Conservation (phyloP, 805 yeast species). For the Millerozyma miso region DNA sequence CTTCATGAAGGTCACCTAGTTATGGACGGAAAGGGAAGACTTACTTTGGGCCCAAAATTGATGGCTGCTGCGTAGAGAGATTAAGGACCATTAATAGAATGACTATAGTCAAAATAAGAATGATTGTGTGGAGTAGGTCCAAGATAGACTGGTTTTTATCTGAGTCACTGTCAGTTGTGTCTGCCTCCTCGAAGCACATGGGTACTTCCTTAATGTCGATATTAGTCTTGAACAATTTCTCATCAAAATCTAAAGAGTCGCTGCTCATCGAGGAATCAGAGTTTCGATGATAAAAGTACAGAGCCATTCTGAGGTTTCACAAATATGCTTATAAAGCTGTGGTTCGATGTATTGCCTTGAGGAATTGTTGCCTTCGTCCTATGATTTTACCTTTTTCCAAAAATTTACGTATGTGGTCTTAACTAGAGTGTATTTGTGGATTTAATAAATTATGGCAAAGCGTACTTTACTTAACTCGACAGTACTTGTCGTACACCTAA, state of each 20-base stretch:
- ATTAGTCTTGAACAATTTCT: neutral
- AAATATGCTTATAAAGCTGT: no score
- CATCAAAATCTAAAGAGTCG: neutral
- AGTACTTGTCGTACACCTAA: no score
- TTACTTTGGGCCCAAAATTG: neutral
- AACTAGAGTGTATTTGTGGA: no score
- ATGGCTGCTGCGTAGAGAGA: neutral
- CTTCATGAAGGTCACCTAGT: no score
- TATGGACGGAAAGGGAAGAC: neutral
- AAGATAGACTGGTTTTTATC: neutral
- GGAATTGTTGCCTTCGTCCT: no score
- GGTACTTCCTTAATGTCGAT: slow-evolving; percentile 1
- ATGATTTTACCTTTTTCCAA: no score
- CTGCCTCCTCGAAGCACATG: neutral
- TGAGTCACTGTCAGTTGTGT: neutral
- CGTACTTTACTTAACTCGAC: no score
- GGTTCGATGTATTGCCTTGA: no score
- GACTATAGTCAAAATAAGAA: slow-evolving; percentile 3
- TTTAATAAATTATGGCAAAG: no score
- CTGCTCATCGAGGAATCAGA: neutral
- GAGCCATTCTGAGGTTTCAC: neutral
- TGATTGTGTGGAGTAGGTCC: slow-evolving; percentile 3
- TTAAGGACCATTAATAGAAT: slow-evolving; percentile 4
- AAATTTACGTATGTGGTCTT: no score
- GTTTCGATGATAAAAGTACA: neutral